These are phyloP conservation scores for Ophiocordyceps polyrhachis-furcata DNA, from an alignment of 2,329 filamentous ascomycete species.

Conservation along the genomic window DNA sequence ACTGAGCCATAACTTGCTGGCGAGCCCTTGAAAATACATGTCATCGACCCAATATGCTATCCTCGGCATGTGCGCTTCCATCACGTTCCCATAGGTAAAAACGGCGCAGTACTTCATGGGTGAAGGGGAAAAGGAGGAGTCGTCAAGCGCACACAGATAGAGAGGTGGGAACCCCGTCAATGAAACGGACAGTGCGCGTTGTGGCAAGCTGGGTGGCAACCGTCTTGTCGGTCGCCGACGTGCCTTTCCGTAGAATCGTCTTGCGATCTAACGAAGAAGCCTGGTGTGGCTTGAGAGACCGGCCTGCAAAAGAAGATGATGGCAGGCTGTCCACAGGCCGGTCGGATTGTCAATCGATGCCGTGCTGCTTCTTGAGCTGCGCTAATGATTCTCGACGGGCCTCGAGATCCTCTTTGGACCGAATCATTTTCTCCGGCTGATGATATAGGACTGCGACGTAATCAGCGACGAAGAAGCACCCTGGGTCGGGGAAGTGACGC, in stretches of 20 bases:
- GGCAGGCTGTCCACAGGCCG: constrained; percentile 38
- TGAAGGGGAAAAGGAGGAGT: constrained; percentile 1
- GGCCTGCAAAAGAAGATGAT: constrained; percentile 37
- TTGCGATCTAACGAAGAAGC: constrained; percentile 21
- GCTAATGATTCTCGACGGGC: constrained; percentile 93
- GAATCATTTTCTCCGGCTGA: constrained; percentile 49
- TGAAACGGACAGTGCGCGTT: constrained; percentile 22
- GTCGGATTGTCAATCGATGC: constrained; percentile 89
- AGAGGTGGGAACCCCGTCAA: constrained; percentile 18
- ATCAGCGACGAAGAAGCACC: not conserved
- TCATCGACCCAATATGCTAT: not conserved
- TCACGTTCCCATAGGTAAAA: no score
- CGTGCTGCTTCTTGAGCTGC: constrained; percentile 92
- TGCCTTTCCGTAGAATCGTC: constrained; percentile 25
- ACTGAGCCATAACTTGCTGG: not conserved
- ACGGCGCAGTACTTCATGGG: not conserved
- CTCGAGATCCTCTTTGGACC: constrained; percentile 84
- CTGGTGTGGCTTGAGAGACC: constrained; percentile 32
- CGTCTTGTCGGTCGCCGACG: constrained; percentile 14
- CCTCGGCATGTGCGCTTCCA: not conserved
- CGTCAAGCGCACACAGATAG: constrained; percentile 20
- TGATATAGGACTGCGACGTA: constrained; percentile 36
- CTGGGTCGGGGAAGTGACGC: constrained; percentile 16
- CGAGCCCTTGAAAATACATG: not conserved
- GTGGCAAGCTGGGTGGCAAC: constrained; percentile 18